phyloP scores from a whole-genome alignment of 176 grass and related monocot genomes.

The Pontederia paniculata region DNA sequence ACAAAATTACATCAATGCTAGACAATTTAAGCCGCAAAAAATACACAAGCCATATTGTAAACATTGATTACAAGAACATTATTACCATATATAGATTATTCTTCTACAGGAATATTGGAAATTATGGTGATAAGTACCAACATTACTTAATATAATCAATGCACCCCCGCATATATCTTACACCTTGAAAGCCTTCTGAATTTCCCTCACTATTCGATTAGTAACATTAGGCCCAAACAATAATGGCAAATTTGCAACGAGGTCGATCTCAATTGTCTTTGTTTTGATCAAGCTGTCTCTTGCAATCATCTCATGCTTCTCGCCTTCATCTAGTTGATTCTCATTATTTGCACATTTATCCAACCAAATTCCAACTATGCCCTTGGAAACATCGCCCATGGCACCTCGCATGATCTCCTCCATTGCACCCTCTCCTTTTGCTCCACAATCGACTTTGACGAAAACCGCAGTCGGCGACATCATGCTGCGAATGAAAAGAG shows the following conservation, averaged over 20 bases:
- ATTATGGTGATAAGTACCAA: too few species aligned
- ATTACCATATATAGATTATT: too few species aligned
- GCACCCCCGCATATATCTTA: too few species aligned
- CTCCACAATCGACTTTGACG: conserved; percentile 44
- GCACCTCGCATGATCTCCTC: conserved; percentile 43
- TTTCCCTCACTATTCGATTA: conserved; percentile 33
- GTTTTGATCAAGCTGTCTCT: conserved; percentile 42
- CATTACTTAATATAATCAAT: too few species aligned
- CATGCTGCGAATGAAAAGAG: conserved; percentile 56
- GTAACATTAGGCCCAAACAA: conserved; percentile 53
- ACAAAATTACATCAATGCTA: too few species aligned
- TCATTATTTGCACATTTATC: conserved; percentile 26
- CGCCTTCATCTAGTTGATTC: conserved; percentile 23
- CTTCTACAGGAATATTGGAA: too few species aligned
- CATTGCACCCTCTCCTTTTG: conserved; percentile 32
- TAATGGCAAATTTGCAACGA: conserved; percentile 45
- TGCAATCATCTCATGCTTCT: conserved; percentile 28
- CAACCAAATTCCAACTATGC: conserved; percentile 46
- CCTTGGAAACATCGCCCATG: conserved; percentile 22
- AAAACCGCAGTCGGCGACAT: conserved; percentile 46
- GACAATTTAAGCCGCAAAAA: too few species aligned
- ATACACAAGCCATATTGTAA: too few species aligned
- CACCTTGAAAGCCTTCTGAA: conserved; percentile 51
- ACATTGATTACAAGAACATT: too few species aligned
- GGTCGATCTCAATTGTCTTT: conserved; percentile 67